A percentile compares a stretch with the other conserved stretches of the same genome.
Evolutionary conservation across 306 rosid genomes (phyloP).

Genomic region (Citrullus amarus): DNA sequence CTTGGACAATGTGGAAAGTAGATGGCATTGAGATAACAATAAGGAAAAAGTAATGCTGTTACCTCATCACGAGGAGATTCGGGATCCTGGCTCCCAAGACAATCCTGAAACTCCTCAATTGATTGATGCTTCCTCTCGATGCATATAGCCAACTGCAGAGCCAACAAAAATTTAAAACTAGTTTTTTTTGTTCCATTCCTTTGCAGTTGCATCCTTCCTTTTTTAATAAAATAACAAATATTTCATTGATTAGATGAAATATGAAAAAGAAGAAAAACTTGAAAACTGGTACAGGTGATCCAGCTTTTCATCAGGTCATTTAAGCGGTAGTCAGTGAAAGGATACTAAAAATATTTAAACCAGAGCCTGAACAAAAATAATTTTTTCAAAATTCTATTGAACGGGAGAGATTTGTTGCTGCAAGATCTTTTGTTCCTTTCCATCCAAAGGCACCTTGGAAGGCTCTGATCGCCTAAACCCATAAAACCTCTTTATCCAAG

Average conservation of each 20-base stretch:
- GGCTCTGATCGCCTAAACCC: too few species aligned
- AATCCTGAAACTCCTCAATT: conserved; percentile 81
- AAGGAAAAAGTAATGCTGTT: conserved; percentile 4
- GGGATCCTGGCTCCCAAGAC: conserved; percentile 64
- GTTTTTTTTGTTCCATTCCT: background rate
- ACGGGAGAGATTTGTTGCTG: background rate
- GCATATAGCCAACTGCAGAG: conserved; percentile 80
- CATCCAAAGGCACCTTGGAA: too few species aligned
- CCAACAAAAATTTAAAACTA: conserved; percentile 12
- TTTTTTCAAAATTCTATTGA: background rate
- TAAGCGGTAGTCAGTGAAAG: background rate
- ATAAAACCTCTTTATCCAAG: too few species aligned
- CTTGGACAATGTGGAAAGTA: background rate
- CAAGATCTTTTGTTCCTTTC: too few species aligned
- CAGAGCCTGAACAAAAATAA: background rate
- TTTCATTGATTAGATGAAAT: background rate
- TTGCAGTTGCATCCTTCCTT: background rate
- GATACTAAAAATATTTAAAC: background rate
- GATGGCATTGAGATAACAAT: background rate
- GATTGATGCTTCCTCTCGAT: conserved; percentile 57
- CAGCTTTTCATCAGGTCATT: background rate
- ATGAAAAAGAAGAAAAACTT: background rate
- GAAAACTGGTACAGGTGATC: background rate
- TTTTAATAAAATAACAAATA: background rate
- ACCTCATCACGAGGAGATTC: conserved; percentile 53